A percentile compares a stretch with the other conserved stretches of the same genome.
phyloP scores from a whole-genome alignment of 306 rosid genomes.

The Abrus pulchellus region DNA sequence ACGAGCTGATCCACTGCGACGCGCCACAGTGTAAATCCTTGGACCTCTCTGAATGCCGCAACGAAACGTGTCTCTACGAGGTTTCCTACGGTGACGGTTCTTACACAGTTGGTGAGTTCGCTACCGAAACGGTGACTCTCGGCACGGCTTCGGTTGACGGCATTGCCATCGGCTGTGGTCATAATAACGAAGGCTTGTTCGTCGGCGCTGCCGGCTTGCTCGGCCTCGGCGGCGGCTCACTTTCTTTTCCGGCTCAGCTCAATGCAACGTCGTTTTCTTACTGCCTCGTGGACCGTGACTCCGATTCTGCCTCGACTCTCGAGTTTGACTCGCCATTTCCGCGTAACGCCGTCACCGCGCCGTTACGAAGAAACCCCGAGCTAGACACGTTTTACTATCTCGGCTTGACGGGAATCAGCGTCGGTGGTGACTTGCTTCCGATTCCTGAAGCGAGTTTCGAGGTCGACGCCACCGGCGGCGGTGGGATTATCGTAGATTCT shows the following conservation, averaged over 20 bases:
- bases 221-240: constrained; percentile 87
- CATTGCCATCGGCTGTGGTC: constrained; percentile 88
- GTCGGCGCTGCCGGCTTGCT: constrained; percentile 90
- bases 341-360: constrained; percentile 70
- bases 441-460: constrained; percentile 58
- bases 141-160: constrained; percentile 54
- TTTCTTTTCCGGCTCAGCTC: constrained; percentile 82
- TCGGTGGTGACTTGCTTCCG: constrained; percentile 68
- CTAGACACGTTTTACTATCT: constrained; percentile 77
- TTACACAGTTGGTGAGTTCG: constrained; percentile 86
- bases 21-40: constrained; percentile 71
- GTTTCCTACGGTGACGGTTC: constrained; percentile 96
- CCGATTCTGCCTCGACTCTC: constrained; percentile 78
- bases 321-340: constrained; percentile 71
- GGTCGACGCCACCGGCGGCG: constrained; percentile 60
- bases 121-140: constrained; percentile 73
- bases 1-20: constrained; percentile 63
- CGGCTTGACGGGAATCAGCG: constrained; percentile 71
- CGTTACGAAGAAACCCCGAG: constrained; percentile 63
- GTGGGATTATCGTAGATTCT: constrained; percentile 85
- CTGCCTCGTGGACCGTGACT: constrained; percentile 90
- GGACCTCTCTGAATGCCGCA: constrained; percentile 80
- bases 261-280: constrained; percentile 79
- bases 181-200: constrained; percentile 83
- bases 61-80: constrained; percentile 83